Evolutionary conservation across 2,329 filamentous ascomycete genomes (phyloP), one percentile per base, ranked within the genome.

Genomic region (Colletotrichum limetticola): DNA sequence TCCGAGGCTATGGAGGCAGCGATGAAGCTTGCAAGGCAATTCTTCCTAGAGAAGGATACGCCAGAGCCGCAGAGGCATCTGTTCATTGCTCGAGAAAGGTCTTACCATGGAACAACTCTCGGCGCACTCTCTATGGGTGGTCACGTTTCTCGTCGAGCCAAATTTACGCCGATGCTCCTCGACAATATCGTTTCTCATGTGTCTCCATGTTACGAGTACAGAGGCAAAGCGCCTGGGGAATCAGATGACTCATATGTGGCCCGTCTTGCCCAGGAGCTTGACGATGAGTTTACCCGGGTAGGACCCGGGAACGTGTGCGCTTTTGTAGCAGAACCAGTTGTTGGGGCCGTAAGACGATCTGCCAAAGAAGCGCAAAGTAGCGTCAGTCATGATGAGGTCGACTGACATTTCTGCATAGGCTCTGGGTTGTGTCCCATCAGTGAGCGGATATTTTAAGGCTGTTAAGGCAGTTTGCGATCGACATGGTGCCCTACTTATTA

Each of bases 31-130:
- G 85, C 85, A 0, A 76, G 85, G 6, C 86, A 89, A 76, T 89
- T 86, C 67, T 86, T 83, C 63, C 76, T 85, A 6, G 86, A 87
- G 68, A 71, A 77, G 2, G 74, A 78, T 2, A 81, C 83, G 0
- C 82, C 89, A 0, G 86, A 94, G 75, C 85, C 87, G 1, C 80
- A 86, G 52, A 86, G 93, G n/a, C 86, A 82, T 0, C 85, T 87
- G 12, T 94, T 94, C 80, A 94, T 95, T 76, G 87, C 91, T 4
- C 87, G 93, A 16, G 81, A 88, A 46, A 86, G 90, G 55, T 93
- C 91, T 5, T 95, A 94, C 76, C 93, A 95, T 75, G 93, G 93
- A 9, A 91, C 87, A 4, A 95, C 93, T 0, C 82, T 95, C 0
- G 93, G 92, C 0, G 86, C 92, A 1, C 85, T 95, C 66, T 88